A percentile compares a stretch with the other conserved stretches of the same genome.
Conservation (phyloP, 306 rosid genomes). For the Sphenostylis stenocarpa region DNA sequence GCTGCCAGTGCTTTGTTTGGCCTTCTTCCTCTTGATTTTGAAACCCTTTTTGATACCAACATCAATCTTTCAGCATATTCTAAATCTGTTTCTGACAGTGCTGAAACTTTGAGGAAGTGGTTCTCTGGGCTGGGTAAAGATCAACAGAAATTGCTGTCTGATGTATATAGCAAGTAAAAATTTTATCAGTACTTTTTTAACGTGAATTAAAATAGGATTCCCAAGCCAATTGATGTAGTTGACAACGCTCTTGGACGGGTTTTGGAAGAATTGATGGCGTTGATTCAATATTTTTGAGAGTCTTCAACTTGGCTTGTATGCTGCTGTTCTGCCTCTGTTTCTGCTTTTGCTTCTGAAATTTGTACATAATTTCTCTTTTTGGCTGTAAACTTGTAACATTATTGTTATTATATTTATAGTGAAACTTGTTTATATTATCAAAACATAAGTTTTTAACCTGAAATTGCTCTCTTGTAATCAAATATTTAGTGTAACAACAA, state of each 20-base stretch:
- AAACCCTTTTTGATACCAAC: conserved; percentile 49
- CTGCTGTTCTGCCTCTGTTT: background rate
- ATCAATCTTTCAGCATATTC: conserved; percentile 27
- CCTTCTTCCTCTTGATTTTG: conserved; percentile 59
- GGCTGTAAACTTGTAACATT: conserved; percentile 14
- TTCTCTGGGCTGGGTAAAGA: conserved; percentile 56
- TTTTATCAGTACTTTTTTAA: conserved; percentile 24
- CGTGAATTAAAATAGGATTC: conserved; percentile 28
- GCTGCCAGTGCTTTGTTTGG: conserved; percentile 52
- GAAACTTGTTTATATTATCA: no score
- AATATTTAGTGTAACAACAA: no score
- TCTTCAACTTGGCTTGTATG: conserved; percentile 9
- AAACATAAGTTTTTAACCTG: no score
- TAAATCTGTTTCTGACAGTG: conserved; percentile 41
- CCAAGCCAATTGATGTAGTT: conserved; percentile 10
- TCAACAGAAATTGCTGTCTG: conserved; percentile 53
- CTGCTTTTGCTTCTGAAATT: background rate
- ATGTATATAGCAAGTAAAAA: conserved; percentile 22
- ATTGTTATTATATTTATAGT: conserved; percentile 14
- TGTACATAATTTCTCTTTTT: conserved; percentile 7
- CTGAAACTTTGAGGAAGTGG: conserved; percentile 57
- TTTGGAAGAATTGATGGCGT: conserved; percentile 13
- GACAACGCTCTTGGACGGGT: background rate
- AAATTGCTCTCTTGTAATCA: no score
- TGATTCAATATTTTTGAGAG: conserved; percentile 12